phyloP scores from a whole-genome alignment of 164 flowering plant species.

The Chimonanthus praecox region DNA sequence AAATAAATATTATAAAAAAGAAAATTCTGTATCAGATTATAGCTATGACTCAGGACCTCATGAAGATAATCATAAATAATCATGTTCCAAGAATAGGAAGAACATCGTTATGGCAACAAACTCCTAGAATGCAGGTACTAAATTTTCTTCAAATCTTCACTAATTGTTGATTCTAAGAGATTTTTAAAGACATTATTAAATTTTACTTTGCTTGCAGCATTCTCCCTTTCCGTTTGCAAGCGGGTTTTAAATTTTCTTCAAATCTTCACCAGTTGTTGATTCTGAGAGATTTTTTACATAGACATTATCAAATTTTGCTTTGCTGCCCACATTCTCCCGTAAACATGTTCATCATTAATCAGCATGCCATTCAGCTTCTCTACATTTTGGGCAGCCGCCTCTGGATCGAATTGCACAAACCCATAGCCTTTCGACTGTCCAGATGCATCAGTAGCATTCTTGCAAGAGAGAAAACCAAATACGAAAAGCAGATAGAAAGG shows the following conservation, averaged over 20 bases:
- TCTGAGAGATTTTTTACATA: slow-evolving; percentile 59
- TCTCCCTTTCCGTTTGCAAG: slow-evolving; percentile 63
- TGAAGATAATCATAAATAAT: too few species aligned
- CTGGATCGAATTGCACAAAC: slow-evolving; percentile 67
- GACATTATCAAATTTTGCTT: slow-evolving; percentile 55
- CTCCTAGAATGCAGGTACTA: slow-evolving; percentile 1
- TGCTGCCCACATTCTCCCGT: slow-evolving; percentile 25
- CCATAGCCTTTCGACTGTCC: slow-evolving; percentile 73
- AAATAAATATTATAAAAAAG: too few species aligned
- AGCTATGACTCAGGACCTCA: not conserved
- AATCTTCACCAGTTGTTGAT: slow-evolving; percentile 53
- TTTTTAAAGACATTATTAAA: slow-evolving; percentile 71
- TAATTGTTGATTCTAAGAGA: slow-evolving; percentile 50
- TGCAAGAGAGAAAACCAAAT: slow-evolving; percentile 77
- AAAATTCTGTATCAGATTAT: not conserved
- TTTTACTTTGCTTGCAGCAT: slow-evolving; percentile 27
- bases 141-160: slow-evolving; percentile 46
- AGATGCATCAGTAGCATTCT: slow-evolving; percentile 54
- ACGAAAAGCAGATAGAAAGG: slow-evolving; percentile 18
- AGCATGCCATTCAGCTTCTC: slow-evolving; percentile 59
- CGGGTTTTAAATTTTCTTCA: slow-evolving; percentile 26
- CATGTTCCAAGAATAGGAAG: too few species aligned
- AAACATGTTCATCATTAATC: slow-evolving; percentile 62
- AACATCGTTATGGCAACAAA: too few species aligned
- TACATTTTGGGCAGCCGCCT: slow-evolving; percentile 56